A percentile compares a stretch with the other conserved stretches of the same genome.
Conservation (phyloP, 768 basidiomycete genomes). For the Xanthoconium purpureum region DNA sequence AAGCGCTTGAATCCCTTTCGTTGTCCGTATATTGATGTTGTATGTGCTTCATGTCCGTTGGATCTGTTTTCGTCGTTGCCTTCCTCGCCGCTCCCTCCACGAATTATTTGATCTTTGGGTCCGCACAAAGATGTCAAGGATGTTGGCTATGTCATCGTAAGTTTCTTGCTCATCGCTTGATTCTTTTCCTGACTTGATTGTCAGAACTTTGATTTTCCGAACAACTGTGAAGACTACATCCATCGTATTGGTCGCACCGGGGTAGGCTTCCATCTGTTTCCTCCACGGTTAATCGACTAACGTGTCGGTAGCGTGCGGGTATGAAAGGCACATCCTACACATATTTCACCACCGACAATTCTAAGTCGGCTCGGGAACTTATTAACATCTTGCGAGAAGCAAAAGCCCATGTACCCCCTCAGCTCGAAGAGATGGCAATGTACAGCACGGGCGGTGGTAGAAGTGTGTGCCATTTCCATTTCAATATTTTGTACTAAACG, state of each 20-base stretch:
- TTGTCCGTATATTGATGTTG: slow-evolving; percentile 34
- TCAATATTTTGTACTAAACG: background rate
- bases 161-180: slow-evolving; percentile 31
- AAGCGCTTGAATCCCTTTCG: slow-evolving; percentile 31
- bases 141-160: slow-evolving; percentile 93
- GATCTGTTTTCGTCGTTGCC: slow-evolving; percentile 7
- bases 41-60: slow-evolving; percentile 32
- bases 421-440: slow-evolving; percentile 90
- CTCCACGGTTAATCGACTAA: slow-evolving; percentile 8
- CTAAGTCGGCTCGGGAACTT: slow-evolving; percentile 91
- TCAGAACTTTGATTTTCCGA: slow-evolving; percentile 96
- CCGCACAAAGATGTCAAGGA: slow-evolving; percentile 89
- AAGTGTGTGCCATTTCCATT: slow-evolving; percentile 40
- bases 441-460: slow-evolving; percentile 79
- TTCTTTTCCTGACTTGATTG: slow-evolving; percentile 6
- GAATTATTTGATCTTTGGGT: slow-evolving; percentile 29
- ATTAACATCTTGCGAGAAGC: slow-evolving; percentile 83
- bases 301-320: slow-evolving; percentile 68
- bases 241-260: slow-evolving; percentile 99
- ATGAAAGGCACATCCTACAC: slow-evolving; percentile 91
- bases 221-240: slow-evolving; percentile 97
- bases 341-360: slow-evolving; percentile 95
- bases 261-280: slow-evolving; percentile 35
- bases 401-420: slow-evolving; percentile 80
- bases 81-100: slow-evolving; percentile 23